Evolutionary conservation across 106 monocot genomes (phyloP).

Genomic region (Dendrobium catenatum): DNA sequence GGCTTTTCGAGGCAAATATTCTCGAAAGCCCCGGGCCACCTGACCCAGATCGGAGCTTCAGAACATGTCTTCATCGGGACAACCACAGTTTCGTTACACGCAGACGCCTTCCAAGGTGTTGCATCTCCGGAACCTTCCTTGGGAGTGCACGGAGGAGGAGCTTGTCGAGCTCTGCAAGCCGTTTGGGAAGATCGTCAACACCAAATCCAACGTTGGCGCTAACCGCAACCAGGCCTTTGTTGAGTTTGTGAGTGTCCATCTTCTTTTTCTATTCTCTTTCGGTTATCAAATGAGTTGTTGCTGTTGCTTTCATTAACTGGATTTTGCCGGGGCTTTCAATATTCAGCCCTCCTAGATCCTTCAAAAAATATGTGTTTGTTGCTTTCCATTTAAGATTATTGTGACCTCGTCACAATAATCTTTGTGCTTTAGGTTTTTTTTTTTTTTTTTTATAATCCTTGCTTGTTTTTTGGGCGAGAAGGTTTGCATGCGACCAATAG

Average conservation of each 20-base stretch:
- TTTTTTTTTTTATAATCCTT: not conserved
- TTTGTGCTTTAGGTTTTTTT: not conserved
- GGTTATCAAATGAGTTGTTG: not conserved
- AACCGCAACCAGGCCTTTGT: constrained; percentile 95
- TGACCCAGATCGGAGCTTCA: not conserved
- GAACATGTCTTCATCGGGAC: constrained; percentile 38
- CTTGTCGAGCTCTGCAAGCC: constrained; percentile 87
- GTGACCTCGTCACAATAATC: not conserved
- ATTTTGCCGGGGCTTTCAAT: not conserved
- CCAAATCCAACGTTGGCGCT: constrained; percentile 89
- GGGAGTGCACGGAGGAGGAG: constrained; percentile 91
- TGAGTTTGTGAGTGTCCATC: constrained; percentile 51
- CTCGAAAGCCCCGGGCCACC: too few species aligned
- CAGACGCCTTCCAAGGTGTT: constrained; percentile 95
- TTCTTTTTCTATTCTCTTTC: too few species aligned
- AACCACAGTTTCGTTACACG: constrained; percentile 83
- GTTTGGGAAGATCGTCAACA: constrained; percentile 84
- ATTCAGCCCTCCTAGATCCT: not conserved
- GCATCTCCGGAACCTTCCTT: constrained; percentile 83
- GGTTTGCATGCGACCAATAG: not conserved
- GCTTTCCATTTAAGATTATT: not conserved
- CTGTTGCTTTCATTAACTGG: not conserved
- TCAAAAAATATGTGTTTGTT: not conserved
- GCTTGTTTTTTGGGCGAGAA: not conserved
- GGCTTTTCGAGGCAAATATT: too few species aligned